A percentile compares a stretch with the other conserved stretches of the same genome.
phyloP scores from a whole-genome alignment of 2,329 filamentous ascomycete genomes.

The Chaetomium sp. region DNA sequence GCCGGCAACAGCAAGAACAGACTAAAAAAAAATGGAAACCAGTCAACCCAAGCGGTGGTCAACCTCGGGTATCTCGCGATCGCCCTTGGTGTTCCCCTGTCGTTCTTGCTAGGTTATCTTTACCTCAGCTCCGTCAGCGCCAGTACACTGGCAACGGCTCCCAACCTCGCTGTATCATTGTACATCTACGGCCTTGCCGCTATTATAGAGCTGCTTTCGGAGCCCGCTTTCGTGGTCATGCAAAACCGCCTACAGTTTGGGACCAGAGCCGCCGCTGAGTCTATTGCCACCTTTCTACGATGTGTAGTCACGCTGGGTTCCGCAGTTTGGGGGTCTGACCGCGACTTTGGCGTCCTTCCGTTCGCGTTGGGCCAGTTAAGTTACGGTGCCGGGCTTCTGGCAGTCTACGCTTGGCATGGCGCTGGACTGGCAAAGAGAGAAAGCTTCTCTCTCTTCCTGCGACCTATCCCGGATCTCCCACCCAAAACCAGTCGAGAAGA shows the following conservation, averaged over 20 bases:
- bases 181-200: constrained; percentile 51
- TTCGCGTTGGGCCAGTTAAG: constrained; percentile 82
- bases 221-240: constrained; percentile 83
- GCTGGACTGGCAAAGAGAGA: constrained; percentile 46
- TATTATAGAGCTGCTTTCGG: constrained; percentile 70
- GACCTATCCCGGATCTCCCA: constrained; percentile 27
- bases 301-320: constrained; percentile 68
- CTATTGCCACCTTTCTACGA: constrained; percentile 69
- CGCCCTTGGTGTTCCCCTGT: constrained; percentile 58
- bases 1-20: constrained; percentile 15
- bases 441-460: constrained; percentile 63
- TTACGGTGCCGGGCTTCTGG: constrained; percentile 63
- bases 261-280: constrained; percentile 75
- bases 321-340: constrained; percentile 56
- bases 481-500: neutral
- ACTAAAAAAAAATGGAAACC: constrained; percentile 15
- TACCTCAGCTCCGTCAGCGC: constrained; percentile 54
- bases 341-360: constrained; percentile 68
- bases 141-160: constrained; percentile 47
- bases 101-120: constrained; percentile 56
- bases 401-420: constrained; percentile 63
- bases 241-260: constrained; percentile 77
- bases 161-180: constrained; percentile 53
- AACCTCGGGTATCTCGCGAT: constrained; percentile 83
- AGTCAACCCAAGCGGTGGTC: constrained; percentile 64